Conservation (phyloP, 2,329 filamentous ascomycete genomes). For the Fragosphaeria purpurea region DNA sequence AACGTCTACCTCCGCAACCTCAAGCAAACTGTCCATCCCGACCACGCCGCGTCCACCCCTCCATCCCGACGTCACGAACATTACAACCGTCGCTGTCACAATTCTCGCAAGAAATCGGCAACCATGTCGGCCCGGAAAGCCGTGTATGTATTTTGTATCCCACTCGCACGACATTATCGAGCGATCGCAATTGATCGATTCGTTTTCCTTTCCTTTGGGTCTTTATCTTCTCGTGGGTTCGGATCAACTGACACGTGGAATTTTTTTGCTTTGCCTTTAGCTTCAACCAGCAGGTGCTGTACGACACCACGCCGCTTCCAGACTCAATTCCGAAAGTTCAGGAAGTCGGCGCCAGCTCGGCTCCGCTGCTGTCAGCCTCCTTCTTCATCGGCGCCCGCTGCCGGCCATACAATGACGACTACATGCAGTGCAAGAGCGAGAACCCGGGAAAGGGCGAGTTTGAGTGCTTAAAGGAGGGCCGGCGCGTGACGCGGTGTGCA, state of each 20-base stretch:
- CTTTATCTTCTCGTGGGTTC: not conserved
- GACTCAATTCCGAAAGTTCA: slow-evolving; percentile 83
- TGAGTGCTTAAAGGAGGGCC: slow-evolving; percentile 91
- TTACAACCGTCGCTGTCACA: too few relatives aligned
- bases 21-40: slow-evolving; percentile 11
- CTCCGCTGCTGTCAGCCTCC: slow-evolving; percentile 79
- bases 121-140: slow-evolving; percentile 51
- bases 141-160: slow-evolving; percentile 32
- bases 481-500: slow-evolving; percentile 93
- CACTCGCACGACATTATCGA: not conserved
- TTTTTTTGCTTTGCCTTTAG: slow-evolving; percentile 34
- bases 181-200: not conserved
- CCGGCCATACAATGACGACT: slow-evolving; percentile 95
- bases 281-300: slow-evolving; percentile 87
- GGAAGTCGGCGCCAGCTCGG: slow-evolving; percentile 88
- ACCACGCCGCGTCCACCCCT: slow-evolving; percentile 1
- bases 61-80: slow-evolving; percentile 6
- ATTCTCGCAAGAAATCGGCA: not conserved
- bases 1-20: slow-evolving; percentile 11
- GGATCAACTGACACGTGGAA: slow-evolving; percentile 2
- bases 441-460: slow-evolving; percentile 83
- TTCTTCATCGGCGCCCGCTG: slow-evolving; percentile 98
- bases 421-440: slow-evolving; percentile 99
- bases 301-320: slow-evolving; percentile 93
- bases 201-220: not conserved